These are phyloP conservation scores for Cladosporium austrohemisphaericum DNA, from an alignment of 2,329 filamentous ascomycete genomes.

Conservation along the genomic window DNA sequence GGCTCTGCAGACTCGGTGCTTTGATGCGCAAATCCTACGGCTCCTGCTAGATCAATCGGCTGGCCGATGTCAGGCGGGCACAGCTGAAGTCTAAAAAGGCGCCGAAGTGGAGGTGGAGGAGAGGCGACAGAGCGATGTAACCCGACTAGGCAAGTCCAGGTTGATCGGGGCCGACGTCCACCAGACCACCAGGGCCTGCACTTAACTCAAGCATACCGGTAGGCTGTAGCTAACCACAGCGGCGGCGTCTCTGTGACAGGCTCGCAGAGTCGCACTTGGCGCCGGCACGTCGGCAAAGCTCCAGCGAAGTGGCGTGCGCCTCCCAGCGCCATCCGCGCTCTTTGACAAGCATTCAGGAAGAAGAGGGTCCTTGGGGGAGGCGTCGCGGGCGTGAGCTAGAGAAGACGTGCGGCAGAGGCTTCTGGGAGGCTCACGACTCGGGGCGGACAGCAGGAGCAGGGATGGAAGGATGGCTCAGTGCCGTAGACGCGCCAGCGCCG, in stretches of 20 bases:
- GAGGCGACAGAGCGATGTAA: background rate
- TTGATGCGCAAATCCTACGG: slow-evolving; percentile 6
- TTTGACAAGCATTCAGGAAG: background rate
- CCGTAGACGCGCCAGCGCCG: too few species aligned
- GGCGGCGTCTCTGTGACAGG: slow-evolving; percentile 1
- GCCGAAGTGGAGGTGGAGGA: slow-evolving; percentile 9
- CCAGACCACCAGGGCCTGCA: background rate
- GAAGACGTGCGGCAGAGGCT: background rate
- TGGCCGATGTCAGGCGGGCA: slow-evolving; percentile 2
- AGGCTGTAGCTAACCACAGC: slow-evolving; percentile 1
- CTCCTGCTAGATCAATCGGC: slow-evolving; percentile 11
- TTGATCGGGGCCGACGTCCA: background rate
- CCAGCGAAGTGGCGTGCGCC: slow-evolving; percentile 11
- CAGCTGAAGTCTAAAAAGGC: background rate
- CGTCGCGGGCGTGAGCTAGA: slow-evolving; percentile 1
- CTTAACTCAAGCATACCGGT: slow-evolving; percentile 12
- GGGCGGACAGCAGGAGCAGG: background rate
- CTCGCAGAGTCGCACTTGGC: slow-evolving; percentile 11
- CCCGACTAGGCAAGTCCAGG: background rate
- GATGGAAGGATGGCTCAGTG: background rate
- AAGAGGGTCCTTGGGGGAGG: slow-evolving; percentile 4
- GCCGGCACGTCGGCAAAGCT: slow-evolving; percentile 6
- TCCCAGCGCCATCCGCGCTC: slow-evolving; percentile 10
- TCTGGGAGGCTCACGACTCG: background rate
- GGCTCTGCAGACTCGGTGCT: slow-evolving; percentile 7